Evolutionary conservation across 2,329 filamentous ascomycete species (phyloP), one percentile per base, ranked within the genome.

Genomic region (Diatrype stigma): DNA sequence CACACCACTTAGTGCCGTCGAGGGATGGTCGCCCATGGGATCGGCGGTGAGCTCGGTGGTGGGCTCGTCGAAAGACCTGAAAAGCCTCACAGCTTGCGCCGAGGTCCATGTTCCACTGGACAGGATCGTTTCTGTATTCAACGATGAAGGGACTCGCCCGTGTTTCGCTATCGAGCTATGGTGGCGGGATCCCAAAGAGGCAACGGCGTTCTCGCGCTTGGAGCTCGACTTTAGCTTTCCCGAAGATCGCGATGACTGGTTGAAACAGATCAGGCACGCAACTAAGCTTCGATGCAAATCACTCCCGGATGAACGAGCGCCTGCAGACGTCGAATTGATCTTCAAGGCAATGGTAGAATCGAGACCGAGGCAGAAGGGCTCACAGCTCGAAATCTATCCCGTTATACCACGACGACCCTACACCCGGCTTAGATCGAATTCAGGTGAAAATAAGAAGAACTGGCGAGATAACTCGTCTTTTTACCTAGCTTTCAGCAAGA

Each of bases 101-200:
- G 63, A 67, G 22, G 44, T 78, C 30, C 71, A 75, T 46, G 72
- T 83, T 7, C 76, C 79, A 0, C 63, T 81, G 7, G 70, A 74
- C 16, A 73, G 71, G 35, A 70, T 82, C 22, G 74, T 82, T 35
- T 76, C 79, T 2, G 73, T 73, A 2, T 81, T 80, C 55, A 73
- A 72, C 28, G 74, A 78, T 28, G 78, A 81, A 58, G 73, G 72
- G 42, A 71, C 72, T 1, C 70, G 73, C 45, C 72, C 76, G 12
- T 72, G 74, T 6, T 79, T 77, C 42, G 77, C 77, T 6, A 63
- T 82, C 47, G 79, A 83, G 58, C 69, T 82, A 2, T 82, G 79
- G 78, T 82, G 79, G 79, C 74, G 72, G 51, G 73, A 73, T 14
- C 62, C 67, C 16, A 67, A 71, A 50, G 71, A 73, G 2, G 67